Base-by-base conservation (phyloP, 306 rosid species). In the Cicer judaicum region DNA sequence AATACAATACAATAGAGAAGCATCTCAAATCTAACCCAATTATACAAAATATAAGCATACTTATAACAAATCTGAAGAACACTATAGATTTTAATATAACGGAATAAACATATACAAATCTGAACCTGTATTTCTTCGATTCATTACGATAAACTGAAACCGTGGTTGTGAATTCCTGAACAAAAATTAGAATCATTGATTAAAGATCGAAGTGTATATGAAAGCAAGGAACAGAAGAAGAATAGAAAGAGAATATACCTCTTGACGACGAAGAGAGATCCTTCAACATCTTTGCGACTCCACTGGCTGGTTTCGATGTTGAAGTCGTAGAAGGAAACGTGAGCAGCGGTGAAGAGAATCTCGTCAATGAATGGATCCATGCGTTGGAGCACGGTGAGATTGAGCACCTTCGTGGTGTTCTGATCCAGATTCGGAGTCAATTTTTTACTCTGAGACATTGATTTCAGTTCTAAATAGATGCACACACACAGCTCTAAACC, bases 211-310 rank as follows among this genome's bases (percentile, higher is more conserved):
- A n/a, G 46, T 29, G 7, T 53, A 68, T 7, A 76, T 24, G 38
- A 64, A 74, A 15, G 57, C 18, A 61, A 59, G 11, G 15, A 10
- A 47, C 50, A 70, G n/a, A 8, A 2, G 1, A 66, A 66, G 67
- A 10, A 43, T 7, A 40, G 42, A 60, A 1, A 34, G 13, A 0
- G 38, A 42, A 49, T 69, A 49, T 69, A 93, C 98, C 98, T 91
- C 84, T 93, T 88, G 36, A 93, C 98, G 29, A 93, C 98, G 57
- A 93, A 93, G 66, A 93, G 98, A 83, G 98, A 91, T 80, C 98
- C 98, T 88, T 91, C 98, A 34, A 93, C 98, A 78, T 93, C 94
- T 87, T 91, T 93, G 59, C 98, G 98, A 87, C 98, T 91, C 98
- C 98, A 93, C 86, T 88, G 91, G 62, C 80, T 93, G 59, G 78